Conservation (phyloP, 495 filamentous ascomycete species). For the Lasiosphaeria hispida region DNA sequence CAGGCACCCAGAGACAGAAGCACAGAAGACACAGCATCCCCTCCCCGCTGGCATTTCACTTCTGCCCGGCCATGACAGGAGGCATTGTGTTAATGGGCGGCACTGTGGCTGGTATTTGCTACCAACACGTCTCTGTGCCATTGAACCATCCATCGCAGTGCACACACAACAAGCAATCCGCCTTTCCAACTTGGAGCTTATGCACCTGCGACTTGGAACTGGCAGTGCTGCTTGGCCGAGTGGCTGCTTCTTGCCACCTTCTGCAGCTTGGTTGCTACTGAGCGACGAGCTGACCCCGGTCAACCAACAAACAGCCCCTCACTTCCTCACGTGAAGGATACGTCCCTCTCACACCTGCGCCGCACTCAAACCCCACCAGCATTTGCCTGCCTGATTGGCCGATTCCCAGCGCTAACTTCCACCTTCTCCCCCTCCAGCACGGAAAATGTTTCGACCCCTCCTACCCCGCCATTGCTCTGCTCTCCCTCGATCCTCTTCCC, state of each 20-base stretch:
- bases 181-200: no score
- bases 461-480: conserved; percentile 45
- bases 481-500: conserved; percentile 39
- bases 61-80: no score
- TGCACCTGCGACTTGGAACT: no score
- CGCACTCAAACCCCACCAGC: conserved; percentile 1
- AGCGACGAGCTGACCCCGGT: conserved; percentile 1
- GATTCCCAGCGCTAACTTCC: conserved; percentile 20
- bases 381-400: conserved; percentile 24
- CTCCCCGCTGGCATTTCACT: no score
- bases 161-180: no score
- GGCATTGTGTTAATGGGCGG: no score
- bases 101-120: no score
- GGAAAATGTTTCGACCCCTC: conserved; percentile 43
- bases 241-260: no score
- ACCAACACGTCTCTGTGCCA: no score
- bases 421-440: conserved; percentile 24
- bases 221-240: no score
- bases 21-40: background rate
- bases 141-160: no score
- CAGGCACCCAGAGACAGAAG: background rate
- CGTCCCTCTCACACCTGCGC: conserved; percentile 9
- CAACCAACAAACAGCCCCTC: conserved; percentile 1
- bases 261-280: background rate
- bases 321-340: conserved; percentile 22